Evolutionary conservation across 2,329 filamentous ascomycete genomes (phyloP).

Genomic region (Zymoseptoria tritici): DNA sequence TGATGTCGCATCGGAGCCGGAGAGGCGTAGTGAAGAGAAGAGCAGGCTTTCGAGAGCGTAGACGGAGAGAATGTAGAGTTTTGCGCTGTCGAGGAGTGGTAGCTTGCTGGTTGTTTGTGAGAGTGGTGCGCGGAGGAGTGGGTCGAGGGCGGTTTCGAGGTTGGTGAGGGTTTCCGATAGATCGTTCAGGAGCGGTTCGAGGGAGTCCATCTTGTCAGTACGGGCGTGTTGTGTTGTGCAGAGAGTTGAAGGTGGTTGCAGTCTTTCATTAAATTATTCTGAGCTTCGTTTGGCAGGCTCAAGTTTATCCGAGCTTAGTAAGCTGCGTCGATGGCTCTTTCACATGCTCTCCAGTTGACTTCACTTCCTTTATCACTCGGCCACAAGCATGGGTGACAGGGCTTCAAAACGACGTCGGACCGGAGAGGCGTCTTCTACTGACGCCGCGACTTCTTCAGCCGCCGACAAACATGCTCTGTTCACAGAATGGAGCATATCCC

Average conservation of each 20-base stretch:
- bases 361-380: not conserved
- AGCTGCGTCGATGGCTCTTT: not conserved
- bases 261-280: conserved; percentile 1
- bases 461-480: conserved; percentile 47
- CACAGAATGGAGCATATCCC: conserved; percentile 57
- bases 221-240: not conserved
- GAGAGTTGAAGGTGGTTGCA: conserved; percentile 1
- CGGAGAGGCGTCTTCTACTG: not conserved
- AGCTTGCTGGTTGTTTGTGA: conserved; percentile 66
- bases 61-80: conserved; percentile 78
- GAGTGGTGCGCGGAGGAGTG: conserved; percentile 53
- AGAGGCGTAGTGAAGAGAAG: conserved; percentile 74
- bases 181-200: conserved; percentile 62
- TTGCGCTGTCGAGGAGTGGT: conserved; percentile 88
- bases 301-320: not conserved
- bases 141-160: conserved; percentile 67
- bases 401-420: not conserved
- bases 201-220: conserved; percentile 45
- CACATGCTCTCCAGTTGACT: not conserved
- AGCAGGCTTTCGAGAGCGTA: conserved; percentile 88
- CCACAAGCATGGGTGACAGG: not conserved
- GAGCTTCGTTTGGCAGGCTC: not conserved
- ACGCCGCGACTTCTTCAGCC: not conserved
- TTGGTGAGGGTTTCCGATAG: conserved; percentile 67
- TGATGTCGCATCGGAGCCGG: conserved; percentile 71